A percentile compares a stretch with the other conserved stretches of the same genome.
Conservation (phyloP, 257 asterid genomes). For the Cinchona pubescens region DNA sequence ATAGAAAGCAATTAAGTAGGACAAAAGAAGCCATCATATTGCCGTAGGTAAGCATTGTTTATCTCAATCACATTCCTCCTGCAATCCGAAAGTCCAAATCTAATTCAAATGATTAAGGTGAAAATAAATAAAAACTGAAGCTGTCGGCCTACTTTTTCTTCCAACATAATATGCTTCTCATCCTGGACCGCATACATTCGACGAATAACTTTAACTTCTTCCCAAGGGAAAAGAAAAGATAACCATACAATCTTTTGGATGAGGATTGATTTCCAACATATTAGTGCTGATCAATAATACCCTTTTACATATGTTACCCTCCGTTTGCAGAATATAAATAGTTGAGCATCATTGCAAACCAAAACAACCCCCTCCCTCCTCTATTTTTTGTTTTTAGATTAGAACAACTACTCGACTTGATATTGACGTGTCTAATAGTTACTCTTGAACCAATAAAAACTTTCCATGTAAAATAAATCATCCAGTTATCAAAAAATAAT, state of each 20-base stretch:
- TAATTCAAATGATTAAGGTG: constrained; percentile 2
- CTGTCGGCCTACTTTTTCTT: neutral
- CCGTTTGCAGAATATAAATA: neutral
- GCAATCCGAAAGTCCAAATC: neutral
- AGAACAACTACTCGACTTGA: too few relatives aligned
- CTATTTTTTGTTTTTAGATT: too few relatives aligned
- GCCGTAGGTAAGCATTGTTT: neutral
- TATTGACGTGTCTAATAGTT: too few relatives aligned
- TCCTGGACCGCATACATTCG: neutral
- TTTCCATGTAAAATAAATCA: too few relatives aligned
- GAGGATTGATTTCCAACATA: neutral
- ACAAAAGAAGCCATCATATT: constrained; percentile 1
- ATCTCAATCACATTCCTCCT: constrained; percentile 5
- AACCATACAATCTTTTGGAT: too few relatives aligned
- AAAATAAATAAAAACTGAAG: neutral
- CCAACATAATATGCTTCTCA: neutral
- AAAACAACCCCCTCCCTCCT: too few relatives aligned
- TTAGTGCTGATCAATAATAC: neutral
- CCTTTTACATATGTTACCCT: too few relatives aligned
- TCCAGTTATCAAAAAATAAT: too few relatives aligned
- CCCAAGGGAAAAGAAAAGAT: too few relatives aligned
- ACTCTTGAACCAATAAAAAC: too few relatives aligned
- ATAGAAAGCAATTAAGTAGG: constrained; percentile 13
- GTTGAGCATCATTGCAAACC: too few relatives aligned
- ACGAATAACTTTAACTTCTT: neutral